Base-by-base conservation (phyloP, 2,329 filamentous ascomycete species). In the Talaromyces albobiverticillius region DNA sequence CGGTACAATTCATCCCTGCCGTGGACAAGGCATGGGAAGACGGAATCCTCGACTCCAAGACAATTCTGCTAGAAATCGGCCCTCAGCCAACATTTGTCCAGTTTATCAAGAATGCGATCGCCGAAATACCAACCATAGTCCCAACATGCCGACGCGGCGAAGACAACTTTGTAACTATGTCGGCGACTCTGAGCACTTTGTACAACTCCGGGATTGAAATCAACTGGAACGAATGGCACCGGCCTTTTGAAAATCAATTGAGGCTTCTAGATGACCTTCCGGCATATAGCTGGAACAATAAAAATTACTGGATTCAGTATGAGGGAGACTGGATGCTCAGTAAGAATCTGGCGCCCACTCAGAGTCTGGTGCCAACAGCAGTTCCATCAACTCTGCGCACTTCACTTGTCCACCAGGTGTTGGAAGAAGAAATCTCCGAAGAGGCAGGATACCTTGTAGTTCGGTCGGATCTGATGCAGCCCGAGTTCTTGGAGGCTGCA, bases 281-380 rank as follows among this genome's bases (percentile, higher is more conserved):
- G 2, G 78, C 80, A 0, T 90, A 90, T 65, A 78, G 78, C 0
- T 90, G 85, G 66, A 84, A 90, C 66, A 74, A 82, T 59, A 89
- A 89, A 76, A 83, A 82, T 60, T 89, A 89, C 70, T 88, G 85
- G 85, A 78, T 88, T 14, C 82, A 84, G 65, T 88, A 88, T 68
- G 76, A 79, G 56, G 85, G 88, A 57, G 85, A 90, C 68, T 91
- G 86, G 84, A 82, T 78, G 29, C 72, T 90, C 31, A 84, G 79
- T 57, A 91, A 90, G 76, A 85, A 78, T 54, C 82, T 87, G 59
- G 55, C 20, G 22, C 38, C 25, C 13, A n/a, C n/a, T 14, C 22
- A 41, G 20, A 29, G n/a, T 9, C 10, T 18, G 7, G 22, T 13
- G 13, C 43, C 14, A 14, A 38, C 31, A 22, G 25, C 22, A 4